Percentiles rank a stretch among this genome's conserved stretches.
Conservation (phyloP, 1,284 basidiomycete genomes). For the Microbotryum violaceum region DNA sequence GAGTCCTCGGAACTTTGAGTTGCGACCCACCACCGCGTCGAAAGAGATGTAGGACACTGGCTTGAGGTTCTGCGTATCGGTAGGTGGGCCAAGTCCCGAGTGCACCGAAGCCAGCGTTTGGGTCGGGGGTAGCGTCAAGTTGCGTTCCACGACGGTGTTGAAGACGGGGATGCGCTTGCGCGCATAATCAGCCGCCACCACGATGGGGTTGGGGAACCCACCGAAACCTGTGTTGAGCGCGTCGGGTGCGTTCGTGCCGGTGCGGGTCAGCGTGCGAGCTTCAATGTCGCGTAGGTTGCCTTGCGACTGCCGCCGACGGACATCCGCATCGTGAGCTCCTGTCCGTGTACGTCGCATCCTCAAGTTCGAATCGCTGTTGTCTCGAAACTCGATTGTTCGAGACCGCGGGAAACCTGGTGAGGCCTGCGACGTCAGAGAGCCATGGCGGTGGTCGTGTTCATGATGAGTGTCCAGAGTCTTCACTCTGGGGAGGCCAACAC, state of each 20-base stretch:
- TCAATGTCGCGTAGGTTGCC: slow-evolving; percentile 19
- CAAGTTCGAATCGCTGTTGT: slow-evolving; percentile 28
- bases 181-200: slow-evolving; percentile 52
- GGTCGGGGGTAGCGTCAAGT: slow-evolving; percentile 64
- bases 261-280: slow-evolving; percentile 21
- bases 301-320: slow-evolving; percentile 20
- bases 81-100: slow-evolving; percentile 20
- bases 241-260: slow-evolving; percentile 35
- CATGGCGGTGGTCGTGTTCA: slow-evolving; percentile 2
- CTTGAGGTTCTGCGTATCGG: slow-evolving; percentile 29
- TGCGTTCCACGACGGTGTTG: slow-evolving; percentile 37
- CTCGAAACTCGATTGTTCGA: slow-evolving; percentile 53
- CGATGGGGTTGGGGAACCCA: slow-evolving; percentile 76
- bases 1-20: slow-evolving; percentile 75
- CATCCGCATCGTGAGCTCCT: slow-evolving; percentile 11
- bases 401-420: slow-evolving; percentile 47
- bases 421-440: slow-evolving; percentile 5
- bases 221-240: slow-evolving; percentile 55
- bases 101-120: slow-evolving; percentile 50
- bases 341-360: slow-evolving; percentile 14
- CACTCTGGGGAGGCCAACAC: slow-evolving; percentile 2
- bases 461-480: slow-evolving; percentile 13
- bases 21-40: slow-evolving; percentile 71
- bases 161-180: slow-evolving; percentile 4
- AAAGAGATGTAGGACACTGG: slow-evolving; percentile 77